Conservation (phyloP, 2,329 filamentous ascomycete species). For the Stachybotrys chartarum region DNA sequence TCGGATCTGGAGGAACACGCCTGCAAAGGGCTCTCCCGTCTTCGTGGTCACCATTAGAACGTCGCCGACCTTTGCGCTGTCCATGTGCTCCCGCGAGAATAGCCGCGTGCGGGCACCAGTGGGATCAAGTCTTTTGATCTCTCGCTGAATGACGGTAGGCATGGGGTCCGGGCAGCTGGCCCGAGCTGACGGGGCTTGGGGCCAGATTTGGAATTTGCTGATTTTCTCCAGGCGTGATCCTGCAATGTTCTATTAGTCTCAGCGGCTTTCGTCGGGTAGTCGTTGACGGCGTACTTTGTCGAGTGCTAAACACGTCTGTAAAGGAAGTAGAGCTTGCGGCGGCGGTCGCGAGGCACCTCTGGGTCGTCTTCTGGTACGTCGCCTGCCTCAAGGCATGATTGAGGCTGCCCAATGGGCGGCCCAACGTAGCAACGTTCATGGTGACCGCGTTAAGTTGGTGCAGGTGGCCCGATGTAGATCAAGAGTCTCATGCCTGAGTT, state of each 20-base stretch:
- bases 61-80: slow-evolving; percentile 78
- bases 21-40: slow-evolving; percentile 77
- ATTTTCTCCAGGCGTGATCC: slow-evolving; percentile 27
- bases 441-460: slow-evolving; percentile 9
- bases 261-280: background rate
- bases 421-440: slow-evolving; percentile 54
- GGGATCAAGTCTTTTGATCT: slow-evolving; percentile 73
- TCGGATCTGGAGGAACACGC: slow-evolving; percentile 81
- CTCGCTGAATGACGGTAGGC: slow-evolving; percentile 55
- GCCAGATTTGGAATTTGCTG: slow-evolving; percentile 43
- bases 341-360: slow-evolving; percentile 42
- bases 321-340: slow-evolving; percentile 12
- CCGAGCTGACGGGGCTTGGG: slow-evolving; percentile 47
- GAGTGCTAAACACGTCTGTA: slow-evolving; percentile 19
- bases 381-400: slow-evolving; percentile 56
- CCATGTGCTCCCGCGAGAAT: slow-evolving; percentile 70
- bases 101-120: slow-evolving; percentile 74
- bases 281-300: slow-evolving; percentile 26
- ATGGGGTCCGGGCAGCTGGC: slow-evolving; percentile 60
- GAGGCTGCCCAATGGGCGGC: slow-evolving; percentile 65
- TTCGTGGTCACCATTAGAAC: slow-evolving; percentile 84
- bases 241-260: slow-evolving; percentile 4
- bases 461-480: background rate
- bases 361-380: slow-evolving; percentile 37
- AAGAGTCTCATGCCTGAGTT: background rate